These are phyloP conservation scores for Cyclostephanos invisitatus DNA, from an alignment of 108 stramenopile genomes.

Conservation along the genomic window DNA sequence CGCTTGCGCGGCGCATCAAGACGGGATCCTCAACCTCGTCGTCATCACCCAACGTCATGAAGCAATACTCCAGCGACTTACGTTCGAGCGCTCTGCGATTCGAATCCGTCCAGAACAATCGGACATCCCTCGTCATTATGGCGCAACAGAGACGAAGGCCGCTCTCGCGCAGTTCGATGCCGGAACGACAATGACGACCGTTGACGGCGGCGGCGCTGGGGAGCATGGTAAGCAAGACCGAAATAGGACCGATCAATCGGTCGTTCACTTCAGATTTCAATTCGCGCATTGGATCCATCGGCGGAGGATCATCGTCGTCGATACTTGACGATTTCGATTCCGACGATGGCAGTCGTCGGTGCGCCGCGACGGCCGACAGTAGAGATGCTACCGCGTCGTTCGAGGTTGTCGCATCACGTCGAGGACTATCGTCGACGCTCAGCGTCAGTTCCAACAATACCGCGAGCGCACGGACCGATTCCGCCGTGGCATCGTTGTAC, in stretches of 20 bases:
- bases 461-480: conserved; percentile 20
- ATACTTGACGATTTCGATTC: not conserved
- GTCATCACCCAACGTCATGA: conserved; percentile 26
- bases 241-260: conserved; percentile 45
- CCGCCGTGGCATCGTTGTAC: conserved; percentile 26
- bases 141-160: conserved; percentile 29
- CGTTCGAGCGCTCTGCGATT: conserved; percentile 16
- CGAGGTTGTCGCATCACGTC: not conserved
- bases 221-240: conserved; percentile 33
- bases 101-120: conserved; percentile 33
- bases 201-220: not conserved
- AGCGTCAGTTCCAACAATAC: conserved; percentile 26
- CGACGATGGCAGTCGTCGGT: conserved; percentile 4
- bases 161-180: conserved; percentile 31
- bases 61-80: conserved; percentile 50
- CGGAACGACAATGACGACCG: conserved; percentile 1
- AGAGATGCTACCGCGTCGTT: conserved; percentile 21
- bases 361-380: conserved; percentile 10
- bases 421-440: not conserved
- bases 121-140: conserved; percentile 32
- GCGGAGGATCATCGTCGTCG: not conserved
- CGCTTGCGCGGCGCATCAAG: not conserved
- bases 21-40: conserved; percentile 22
- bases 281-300: not conserved
- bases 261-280: conserved; percentile 46